Evolutionary conservation across 768 basidiomycete species (phyloP).

Genomic region (Amanita rubescens): DNA sequence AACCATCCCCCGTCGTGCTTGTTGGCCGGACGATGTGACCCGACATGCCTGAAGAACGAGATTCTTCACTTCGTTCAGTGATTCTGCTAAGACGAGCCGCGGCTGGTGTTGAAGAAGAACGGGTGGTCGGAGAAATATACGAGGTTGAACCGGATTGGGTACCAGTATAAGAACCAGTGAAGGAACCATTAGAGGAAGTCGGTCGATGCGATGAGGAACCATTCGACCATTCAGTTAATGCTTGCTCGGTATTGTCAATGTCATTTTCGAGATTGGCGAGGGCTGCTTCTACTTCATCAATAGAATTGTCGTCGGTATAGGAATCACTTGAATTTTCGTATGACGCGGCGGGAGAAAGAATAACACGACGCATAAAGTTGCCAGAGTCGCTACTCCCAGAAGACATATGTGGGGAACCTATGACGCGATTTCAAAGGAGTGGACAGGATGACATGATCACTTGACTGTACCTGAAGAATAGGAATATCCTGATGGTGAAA

Average conservation of each 20-base stretch:
- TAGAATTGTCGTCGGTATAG: constrained; percentile 49
- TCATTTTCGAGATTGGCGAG: constrained; percentile 64
- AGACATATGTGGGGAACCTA: constrained; percentile 41
- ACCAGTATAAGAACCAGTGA: constrained; percentile 31
- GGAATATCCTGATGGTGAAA: constrained; percentile 56
- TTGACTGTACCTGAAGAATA: constrained; percentile 47
- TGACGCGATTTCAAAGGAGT: constrained; percentile 1
- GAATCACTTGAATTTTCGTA: constrained; percentile 28
- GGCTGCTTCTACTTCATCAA: constrained; percentile 67
- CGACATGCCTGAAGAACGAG: constrained; percentile 41
- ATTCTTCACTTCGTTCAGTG: constrained; percentile 70
- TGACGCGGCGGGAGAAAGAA: constrained; percentile 44
- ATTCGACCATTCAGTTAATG: constrained; percentile 60
- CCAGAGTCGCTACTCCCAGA: constrained; percentile 43
- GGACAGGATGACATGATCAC: constrained; percentile 11
- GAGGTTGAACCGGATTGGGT: constrained; percentile 42
- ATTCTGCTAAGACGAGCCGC: constrained; percentile 60
- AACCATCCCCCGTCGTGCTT: constrained; percentile 37
- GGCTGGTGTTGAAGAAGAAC: constrained; percentile 27
- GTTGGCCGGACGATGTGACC: constrained; percentile 25
- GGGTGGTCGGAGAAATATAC: constrained; percentile 34
- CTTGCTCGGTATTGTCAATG: constrained; percentile 56
- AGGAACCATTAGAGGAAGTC: constrained; percentile 31
- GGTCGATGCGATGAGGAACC: constrained; percentile 33
- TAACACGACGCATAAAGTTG: constrained; percentile 43